Conservation (phyloP, 2,329 filamentous ascomycete species). For the Alternaria hordeiaustralica region DNA sequence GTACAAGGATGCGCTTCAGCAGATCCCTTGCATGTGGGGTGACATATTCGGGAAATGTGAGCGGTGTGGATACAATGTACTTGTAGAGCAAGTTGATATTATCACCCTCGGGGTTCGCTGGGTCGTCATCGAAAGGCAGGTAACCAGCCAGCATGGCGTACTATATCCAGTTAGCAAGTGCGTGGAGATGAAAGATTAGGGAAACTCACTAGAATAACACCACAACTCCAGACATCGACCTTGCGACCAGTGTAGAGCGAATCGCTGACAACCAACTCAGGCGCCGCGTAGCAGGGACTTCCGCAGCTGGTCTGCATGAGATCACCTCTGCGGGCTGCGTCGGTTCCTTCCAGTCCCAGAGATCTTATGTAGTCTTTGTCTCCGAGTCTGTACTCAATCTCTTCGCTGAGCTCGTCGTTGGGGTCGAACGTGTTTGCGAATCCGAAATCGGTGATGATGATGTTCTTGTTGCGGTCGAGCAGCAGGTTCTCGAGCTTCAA, state of each 20-base stretch:
- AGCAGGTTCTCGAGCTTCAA: slow-evolving; percentile 95
- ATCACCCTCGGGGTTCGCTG: slow-evolving; percentile 96
- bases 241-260: slow-evolving; percentile 96
- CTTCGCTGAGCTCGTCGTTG: slow-evolving; percentile 83
- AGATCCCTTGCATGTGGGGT: slow-evolving; percentile 95
- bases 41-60: slow-evolving; percentile 98
- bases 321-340: slow-evolving; percentile 83
- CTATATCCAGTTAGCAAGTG: slow-evolving; percentile 55
- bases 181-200: slow-evolving; percentile 12
- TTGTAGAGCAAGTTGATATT: slow-evolving; percentile 99
- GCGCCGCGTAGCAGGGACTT: slow-evolving; percentile 96
- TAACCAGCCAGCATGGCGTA: slow-evolving; percentile 99
- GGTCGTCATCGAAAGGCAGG: slow-evolving; percentile 96
- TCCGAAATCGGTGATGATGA: slow-evolving; percentile 99
- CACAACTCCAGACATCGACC: slow-evolving; percentile 99
- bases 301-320: slow-evolving; percentile 99
- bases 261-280: slow-evolving; percentile 95
- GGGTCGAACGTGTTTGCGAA: slow-evolving; percentile 98
- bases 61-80: slow-evolving; percentile 95
- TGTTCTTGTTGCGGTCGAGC: slow-evolving; percentile 94
- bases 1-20: slow-evolving; percentile 89
- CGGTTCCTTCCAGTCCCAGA: slow-evolving; percentile 80
- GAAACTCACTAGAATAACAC: slow-evolving; percentile 87
- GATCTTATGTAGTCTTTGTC: slow-evolving; percentile 90
- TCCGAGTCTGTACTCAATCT: slow-evolving; percentile 84